Conservation (phyloP, 305 asterid species). For the Fraxinus platypoda region DNA sequence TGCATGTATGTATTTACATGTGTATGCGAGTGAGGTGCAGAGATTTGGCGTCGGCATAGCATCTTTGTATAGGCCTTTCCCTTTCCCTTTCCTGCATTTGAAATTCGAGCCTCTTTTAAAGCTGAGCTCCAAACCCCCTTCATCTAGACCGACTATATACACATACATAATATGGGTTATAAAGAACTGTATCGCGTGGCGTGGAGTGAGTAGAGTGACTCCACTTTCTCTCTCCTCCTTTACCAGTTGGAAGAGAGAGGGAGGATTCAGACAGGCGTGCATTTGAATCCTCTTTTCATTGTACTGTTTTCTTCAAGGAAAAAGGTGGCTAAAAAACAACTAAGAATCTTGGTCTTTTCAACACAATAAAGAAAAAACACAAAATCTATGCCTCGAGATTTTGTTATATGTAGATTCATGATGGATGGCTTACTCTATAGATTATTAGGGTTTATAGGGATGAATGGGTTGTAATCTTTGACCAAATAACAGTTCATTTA, state of each 20-base stretch:
- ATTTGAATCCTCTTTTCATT: conserved; percentile 35
- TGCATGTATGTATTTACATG: not conserved
- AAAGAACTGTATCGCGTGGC: conserved; percentile 21
- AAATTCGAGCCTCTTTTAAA: conserved; percentile 40
- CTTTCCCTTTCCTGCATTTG: conserved; percentile 36
- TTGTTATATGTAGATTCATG: not conserved
- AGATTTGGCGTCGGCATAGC: conserved; percentile 18
- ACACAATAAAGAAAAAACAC: not conserved
- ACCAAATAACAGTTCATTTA: conserved; percentile 12
- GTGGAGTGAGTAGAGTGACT: not conserved
- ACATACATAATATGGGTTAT: not conserved
- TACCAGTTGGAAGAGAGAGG: conserved; percentile 2
- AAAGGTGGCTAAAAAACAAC: not conserved
- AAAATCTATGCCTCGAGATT: conserved; percentile 13
- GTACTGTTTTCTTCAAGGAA: conserved; percentile 15
- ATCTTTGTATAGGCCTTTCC: conserved; percentile 18
- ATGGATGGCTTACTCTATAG: not conserved
- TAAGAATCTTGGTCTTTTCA: conserved; percentile 22
- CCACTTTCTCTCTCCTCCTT: conserved; percentile 11
- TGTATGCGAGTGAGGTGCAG: not conserved
- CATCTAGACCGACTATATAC: not conserved
- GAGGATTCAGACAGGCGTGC: conserved; percentile 37
- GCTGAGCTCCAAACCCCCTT: conserved; percentile 10
- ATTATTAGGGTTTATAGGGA: not conserved
- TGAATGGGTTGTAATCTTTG: conserved; percentile 14